A percentile compares a stretch with the other conserved stretches of the same genome.
Conservation (phyloP, 2,329 filamentous ascomycete species). For the Fusarium decemcellulare region DNA sequence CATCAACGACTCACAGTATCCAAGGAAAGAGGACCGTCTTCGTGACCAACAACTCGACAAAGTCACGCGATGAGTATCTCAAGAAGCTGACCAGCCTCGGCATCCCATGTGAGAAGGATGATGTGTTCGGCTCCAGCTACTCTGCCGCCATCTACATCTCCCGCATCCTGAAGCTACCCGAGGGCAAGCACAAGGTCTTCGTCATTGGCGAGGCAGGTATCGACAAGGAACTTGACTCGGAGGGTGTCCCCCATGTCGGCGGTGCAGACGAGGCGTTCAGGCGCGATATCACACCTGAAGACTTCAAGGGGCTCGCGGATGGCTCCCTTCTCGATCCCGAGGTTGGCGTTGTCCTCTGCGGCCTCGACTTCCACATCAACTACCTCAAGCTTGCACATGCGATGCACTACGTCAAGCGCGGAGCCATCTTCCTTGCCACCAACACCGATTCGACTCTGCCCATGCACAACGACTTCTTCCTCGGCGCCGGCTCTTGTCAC, state of each 20-base stretch:
- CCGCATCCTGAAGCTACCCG: conserved; percentile 85
- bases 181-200: conserved; percentile 91
- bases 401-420: conserved; percentile 86
- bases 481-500: conserved; percentile 88
- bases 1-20: conserved; percentile 18
- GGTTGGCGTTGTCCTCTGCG: conserved; percentile 90
- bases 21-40: conserved; percentile 93
- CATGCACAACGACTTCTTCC: conserved; percentile 85
- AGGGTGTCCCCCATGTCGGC: conserved; percentile 85
- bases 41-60: conserved; percentile 99
- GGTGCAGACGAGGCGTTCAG: conserved; percentile 86
- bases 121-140: conserved; percentile 97
- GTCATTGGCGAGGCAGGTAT: conserved; percentile 93
- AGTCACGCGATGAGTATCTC: conserved; percentile 91
- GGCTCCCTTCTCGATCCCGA: conserved; percentile 84
- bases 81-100: conserved; percentile 89
- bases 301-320: conserved; percentile 85
- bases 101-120: conserved; percentile 85
- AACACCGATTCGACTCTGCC: conserved; percentile 94
- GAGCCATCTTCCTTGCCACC: conserved; percentile 91
- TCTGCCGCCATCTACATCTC: conserved; percentile 96
- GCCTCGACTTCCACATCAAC: conserved; percentile 94
- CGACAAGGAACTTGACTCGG: conserved; percentile 86
- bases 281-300: conserved; percentile 83
- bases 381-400: conserved; percentile 92